phyloP scores from a whole-genome alignment of 169 alveolate species.

The Cryptosporidium tyzzeri region DNA sequence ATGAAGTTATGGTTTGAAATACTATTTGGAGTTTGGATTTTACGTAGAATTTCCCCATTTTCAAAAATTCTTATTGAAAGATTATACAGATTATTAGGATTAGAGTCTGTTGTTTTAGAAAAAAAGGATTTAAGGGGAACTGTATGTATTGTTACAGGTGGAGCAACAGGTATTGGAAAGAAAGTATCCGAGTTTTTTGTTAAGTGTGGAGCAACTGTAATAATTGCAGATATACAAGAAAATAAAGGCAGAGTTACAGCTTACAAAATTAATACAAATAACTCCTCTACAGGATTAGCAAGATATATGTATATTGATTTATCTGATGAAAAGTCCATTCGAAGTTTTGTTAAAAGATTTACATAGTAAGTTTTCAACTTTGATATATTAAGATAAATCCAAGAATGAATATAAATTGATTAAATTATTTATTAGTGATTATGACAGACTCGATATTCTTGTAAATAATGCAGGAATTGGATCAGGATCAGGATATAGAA shows the following conservation, averaged over 20 bases:
- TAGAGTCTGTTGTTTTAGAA: not conserved
- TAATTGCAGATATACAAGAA: constrained; percentile 52
- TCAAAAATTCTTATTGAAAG: not conserved
- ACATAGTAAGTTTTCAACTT: constrained; percentile 35
- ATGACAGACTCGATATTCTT: constrained; percentile 50
- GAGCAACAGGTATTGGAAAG: constrained; percentile 71
- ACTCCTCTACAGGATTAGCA: constrained; percentile 22
- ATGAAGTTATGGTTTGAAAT: not conserved
- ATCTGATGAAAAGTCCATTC: constrained; percentile 4
- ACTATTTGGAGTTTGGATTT: constrained; percentile 13
- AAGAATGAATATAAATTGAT: not conserved
- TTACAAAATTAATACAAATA: constrained; percentile 48
- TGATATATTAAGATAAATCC: not conserved
- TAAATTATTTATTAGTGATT: constrained; percentile 20
- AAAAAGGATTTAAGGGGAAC: constrained; percentile 44
- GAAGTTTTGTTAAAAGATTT: constrained; percentile 54
- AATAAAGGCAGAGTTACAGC: constrained; percentile 57
- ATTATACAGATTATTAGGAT: not conserved
- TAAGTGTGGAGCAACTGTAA: constrained; percentile 64
- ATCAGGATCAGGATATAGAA: not conserved
- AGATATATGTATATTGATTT: constrained; percentile 65
- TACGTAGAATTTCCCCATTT: constrained; percentile 12
- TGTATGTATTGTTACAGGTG: constrained; percentile 70
- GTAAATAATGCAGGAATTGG: constrained; percentile 72
- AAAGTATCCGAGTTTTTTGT: constrained; percentile 27